A percentile compares a stretch with the other conserved stretches of the same genome.
phyloP scores from a whole-genome alignment of 225 moss, liverwort and hornwort species.

The Neckera pumila region DNA sequence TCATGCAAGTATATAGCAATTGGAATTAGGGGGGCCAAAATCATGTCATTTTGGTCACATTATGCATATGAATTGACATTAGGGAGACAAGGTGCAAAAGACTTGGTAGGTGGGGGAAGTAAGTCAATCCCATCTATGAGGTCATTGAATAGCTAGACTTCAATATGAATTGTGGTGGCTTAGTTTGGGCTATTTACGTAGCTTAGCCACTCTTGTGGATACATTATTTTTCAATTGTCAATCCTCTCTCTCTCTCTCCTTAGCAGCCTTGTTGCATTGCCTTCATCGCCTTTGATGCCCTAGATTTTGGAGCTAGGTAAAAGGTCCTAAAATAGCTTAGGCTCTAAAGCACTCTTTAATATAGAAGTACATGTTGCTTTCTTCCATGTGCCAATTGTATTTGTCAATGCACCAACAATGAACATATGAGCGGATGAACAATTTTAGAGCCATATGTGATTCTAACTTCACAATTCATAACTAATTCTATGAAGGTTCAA shows the following conservation, averaged over 20 bases:
- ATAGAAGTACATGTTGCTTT: background rate
- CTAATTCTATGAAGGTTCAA: rapidly evolving
- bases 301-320: background rate
- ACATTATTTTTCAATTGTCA: background rate
- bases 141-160: background rate
- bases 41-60: background rate
- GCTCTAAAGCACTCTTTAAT: background rate
- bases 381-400: background rate
- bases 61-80: background rate
- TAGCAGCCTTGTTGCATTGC: background rate
- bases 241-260: background rate
- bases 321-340: background rate
- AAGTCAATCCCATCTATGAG: rapidly evolving
- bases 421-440: background rate
- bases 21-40: background rate
- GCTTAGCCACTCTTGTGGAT: background rate
- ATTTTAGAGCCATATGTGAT: background rate
- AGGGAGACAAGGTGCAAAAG: rapidly evolving
- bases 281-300: too few species aligned
- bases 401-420: background rate
- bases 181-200: rapidly evolving
- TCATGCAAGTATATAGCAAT: rapidly evolving
- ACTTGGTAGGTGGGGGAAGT: background rate
- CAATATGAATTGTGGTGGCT: background rate
- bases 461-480: background rate